These are phyloP conservation scores for Candida glucosophila DNA, from an alignment of 1,139 yeast species.

Conservation along the genomic window DNA sequence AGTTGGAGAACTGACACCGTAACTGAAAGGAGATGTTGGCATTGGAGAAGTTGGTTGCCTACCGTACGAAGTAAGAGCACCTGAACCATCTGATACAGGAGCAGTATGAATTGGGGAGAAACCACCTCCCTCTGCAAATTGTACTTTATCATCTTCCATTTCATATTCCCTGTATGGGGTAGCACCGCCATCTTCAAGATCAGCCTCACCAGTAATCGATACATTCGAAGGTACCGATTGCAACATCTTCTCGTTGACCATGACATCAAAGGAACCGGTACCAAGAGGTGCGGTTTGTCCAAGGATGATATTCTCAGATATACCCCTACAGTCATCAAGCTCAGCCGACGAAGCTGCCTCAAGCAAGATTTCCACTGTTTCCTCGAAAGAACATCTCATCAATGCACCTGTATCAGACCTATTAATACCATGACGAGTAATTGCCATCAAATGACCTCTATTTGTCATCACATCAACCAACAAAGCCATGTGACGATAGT, in stretches of 20 bases:
- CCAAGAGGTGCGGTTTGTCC: slow-evolving; percentile 99
- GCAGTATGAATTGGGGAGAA: slow-evolving; percentile 94
- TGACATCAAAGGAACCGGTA: slow-evolving; percentile 95
- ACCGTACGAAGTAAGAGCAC: slow-evolving; percentile 87
- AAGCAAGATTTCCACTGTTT: slow-evolving; percentile 92
- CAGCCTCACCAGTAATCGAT: slow-evolving; percentile 21
- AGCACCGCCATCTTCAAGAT: slow-evolving; percentile 69
- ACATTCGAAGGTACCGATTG: slow-evolving; percentile 54
- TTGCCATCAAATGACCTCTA: slow-evolving; percentile 97
- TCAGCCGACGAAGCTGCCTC: slow-evolving; percentile 99
- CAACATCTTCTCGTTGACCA: slow-evolving; percentile 86
- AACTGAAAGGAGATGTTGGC: slow-evolving; percentile 51
- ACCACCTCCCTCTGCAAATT: slow-evolving; percentile 75
- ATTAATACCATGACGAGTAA: slow-evolving; percentile 98
- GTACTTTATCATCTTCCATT: slow-evolving; percentile 68
- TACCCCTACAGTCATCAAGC: slow-evolving; percentile 96
- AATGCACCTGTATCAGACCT: slow-evolving; percentile 98
- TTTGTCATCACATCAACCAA: slow-evolving; percentile 98
- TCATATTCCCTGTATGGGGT: slow-evolving; percentile 86
- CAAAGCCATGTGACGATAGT: slow-evolving; percentile 96
- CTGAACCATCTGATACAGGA: slow-evolving; percentile 71
- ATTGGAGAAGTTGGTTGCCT: slow-evolving; percentile 55
- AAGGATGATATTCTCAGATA: slow-evolving; percentile 92
- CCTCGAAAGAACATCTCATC: slow-evolving; percentile 99
- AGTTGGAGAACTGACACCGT: slow-evolving; percentile 61